Percentiles rank a stretch among this genome's conserved stretches.
These are phyloP conservation scores for Magnolia sinica DNA, from an alignment of 164 flowering plant genomes.

Conservation along the genomic window DNA sequence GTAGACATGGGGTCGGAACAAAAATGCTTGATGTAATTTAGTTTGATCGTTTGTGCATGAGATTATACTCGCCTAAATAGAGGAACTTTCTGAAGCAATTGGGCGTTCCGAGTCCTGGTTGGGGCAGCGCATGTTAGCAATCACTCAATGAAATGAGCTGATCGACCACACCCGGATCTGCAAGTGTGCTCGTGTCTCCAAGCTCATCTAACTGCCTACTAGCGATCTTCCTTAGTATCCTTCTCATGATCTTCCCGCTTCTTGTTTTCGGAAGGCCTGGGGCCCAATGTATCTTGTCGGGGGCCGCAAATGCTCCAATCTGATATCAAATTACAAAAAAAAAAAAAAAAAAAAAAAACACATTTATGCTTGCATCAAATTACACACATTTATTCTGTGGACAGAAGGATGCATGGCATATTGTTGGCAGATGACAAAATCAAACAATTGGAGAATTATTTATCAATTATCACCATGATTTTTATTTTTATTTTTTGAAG, in stretches of 20 bases:
- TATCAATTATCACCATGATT: too few species aligned
- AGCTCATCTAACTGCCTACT: slow-evolving; percentile 85
- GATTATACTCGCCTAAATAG: neutral
- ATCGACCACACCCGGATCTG: slow-evolving; percentile 87
- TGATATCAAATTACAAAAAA: slow-evolving; percentile 19
- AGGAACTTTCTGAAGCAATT: neutral
- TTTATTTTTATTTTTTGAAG: too few species aligned
- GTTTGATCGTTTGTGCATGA: neutral
- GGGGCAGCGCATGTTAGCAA: slow-evolving; percentile 14
- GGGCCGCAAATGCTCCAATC: slow-evolving; percentile 99
- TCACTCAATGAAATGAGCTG: slow-evolving; percentile 76
- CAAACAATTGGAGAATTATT: too few species aligned
- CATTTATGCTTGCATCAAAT: neutral
- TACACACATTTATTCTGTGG: too few species aligned
- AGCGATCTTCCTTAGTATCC: slow-evolving; percentile 92
- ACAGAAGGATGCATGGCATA: too few species aligned
- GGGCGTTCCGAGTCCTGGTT: neutral
- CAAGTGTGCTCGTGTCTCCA: slow-evolving; percentile 96
- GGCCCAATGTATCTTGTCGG: slow-evolving; percentile 96
- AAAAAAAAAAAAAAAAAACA: too few species aligned
- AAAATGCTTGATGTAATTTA: neutral
- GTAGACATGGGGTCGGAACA: neutral
- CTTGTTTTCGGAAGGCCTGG: slow-evolving; percentile 99
- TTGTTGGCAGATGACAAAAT: too few species aligned
- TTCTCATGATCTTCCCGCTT: slow-evolving; percentile 97